Base-by-base conservation (phyloP, 2,329 filamentous ascomycete genomes). In the Fusarium piperis region DNA sequence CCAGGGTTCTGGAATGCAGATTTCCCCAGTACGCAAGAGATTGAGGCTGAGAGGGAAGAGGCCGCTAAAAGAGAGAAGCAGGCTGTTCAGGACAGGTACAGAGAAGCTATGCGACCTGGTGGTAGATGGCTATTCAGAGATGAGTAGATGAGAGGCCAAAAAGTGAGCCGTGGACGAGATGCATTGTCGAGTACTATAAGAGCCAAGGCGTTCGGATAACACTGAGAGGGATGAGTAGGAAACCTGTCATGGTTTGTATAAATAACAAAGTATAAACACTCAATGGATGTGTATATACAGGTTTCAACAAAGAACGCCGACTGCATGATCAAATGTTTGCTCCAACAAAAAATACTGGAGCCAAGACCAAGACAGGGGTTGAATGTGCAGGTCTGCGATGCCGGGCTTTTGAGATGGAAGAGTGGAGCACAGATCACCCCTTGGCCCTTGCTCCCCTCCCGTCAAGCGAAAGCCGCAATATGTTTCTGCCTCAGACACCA, bases 1-100 rank as follows among this genome's bases (percentile, higher is more conserved):
- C 94, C 94, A 2, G 95, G 94, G 0, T 98, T 94, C 79, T 99
- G 96, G 96, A 87, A 93, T 60, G 88, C 92, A 2, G 95, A 97
- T 74, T 97, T 99, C 79, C 95, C 95, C 2, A 90, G 85, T 28
- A 98, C 96, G 2, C 96, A 98, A 79, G 93, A 98, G 80, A 82
- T 91, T 30, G 84, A 89, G 73, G 83, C 85, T 59, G 90, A 95
- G 75, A 88, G 88, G 64, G 86, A 87, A 66, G 90, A 91, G 77
- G 92, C 92, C 0, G 85, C 85, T n/a, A 86, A 85, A 74, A 83
- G 89, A 66, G 91, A 93, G 77, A 87, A 86, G 71, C 84, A 89
- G 56, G 87, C 89, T 62, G 86, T 98, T 2, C 87, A 90, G 71
- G 90, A 93, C 76, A 88, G 94, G 77, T 92, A 94, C 81, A 86